Evolutionary conservation across 495 filamentous ascomycete species (phyloP), one percentile per base, ranked within the genome.

Genomic region (Talaromyces stipitatus): DNA sequence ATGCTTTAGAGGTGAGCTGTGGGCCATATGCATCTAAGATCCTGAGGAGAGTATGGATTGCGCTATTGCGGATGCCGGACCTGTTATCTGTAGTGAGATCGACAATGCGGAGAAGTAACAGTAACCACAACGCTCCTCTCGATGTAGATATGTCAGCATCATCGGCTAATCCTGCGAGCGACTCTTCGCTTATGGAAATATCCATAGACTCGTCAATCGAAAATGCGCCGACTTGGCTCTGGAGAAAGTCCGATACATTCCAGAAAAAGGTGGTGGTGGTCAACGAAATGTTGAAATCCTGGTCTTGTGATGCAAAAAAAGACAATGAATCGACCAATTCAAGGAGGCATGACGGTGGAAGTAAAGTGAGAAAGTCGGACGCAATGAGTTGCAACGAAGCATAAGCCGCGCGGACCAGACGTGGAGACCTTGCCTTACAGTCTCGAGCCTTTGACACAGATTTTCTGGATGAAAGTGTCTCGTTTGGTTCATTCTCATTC

Each of bases 241-340:
- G 78, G 29, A 97, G 78, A 59, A 89, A 95, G 67, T 96, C 92
- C 2, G 94, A 96, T 11, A 95, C 81, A 59, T 90, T 91, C 87
- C 91, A 96, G 71, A 95, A 96, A 64, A 95, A 95, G 0, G 92
- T 95, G 10, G 94, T 87, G 1, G 90, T 92, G 14, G 95, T 97
- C 14, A 98, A 75, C 0, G 92, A 95, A 56, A 97, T 95, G 62
- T 98, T 98, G 54, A 98, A 82, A 69, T 97, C 94, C 61, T 95
- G 88, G 33, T 84, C 78, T 66, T 97, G 92, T 2, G 83, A 82
- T 54, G 86, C 88, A 71, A 97, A 98, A 57, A 85, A 84, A 61
- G 89, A 88, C 20, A 98, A 82, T 45, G 91, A 89, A 72, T 97
- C 87, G 59, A 97, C 85, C 16, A 97, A 81, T 58, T 86, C 87